Conservation (phyloP, 306 rosid species). For the Gastrolobium villosum region DNA sequence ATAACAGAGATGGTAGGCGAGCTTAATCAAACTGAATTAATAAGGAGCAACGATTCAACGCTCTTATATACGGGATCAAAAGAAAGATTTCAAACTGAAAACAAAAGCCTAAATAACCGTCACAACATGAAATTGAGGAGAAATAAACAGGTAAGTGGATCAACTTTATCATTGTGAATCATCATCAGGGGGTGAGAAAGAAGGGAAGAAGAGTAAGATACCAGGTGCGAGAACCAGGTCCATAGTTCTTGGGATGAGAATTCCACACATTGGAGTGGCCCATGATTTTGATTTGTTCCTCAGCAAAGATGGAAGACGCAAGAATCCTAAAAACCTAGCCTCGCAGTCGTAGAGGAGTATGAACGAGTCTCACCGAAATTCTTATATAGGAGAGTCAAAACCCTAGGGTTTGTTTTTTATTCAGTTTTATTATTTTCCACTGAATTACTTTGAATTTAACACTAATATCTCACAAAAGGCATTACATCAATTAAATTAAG, state of each 20-base stretch:
- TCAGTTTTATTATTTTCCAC: no score
- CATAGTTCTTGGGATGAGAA: conserved; percentile 92
- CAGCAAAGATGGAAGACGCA: not conserved
- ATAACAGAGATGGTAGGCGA: not conserved
- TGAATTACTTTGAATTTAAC: no score
- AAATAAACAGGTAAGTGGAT: not conserved
- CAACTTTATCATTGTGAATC: not conserved
- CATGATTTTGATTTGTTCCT: conserved; percentile 53
- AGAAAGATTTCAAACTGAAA: not conserved
- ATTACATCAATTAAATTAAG: no score
- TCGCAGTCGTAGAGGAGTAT: not conserved
- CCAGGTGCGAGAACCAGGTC: conserved; percentile 97
- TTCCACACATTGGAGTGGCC: conserved; percentile 96
- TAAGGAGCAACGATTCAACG: not conserved
- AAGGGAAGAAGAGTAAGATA: conserved; percentile 32
- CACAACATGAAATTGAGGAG: not conserved
- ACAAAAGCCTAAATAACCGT: not conserved
- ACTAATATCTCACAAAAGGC: no score
- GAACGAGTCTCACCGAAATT: not conserved
- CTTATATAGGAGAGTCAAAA: conserved; percentile 37
- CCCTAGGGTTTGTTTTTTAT: conserved; percentile 52
- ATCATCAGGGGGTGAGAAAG: not conserved
- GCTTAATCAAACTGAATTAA: not conserved
- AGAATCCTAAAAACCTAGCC: conserved; percentile 30
- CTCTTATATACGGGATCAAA: not conserved